Evolutionary conservation across 441 rosid genomes (phyloP), one percentile per base, ranked within the genome.

Genomic region (Erodium trifolium): DNA sequence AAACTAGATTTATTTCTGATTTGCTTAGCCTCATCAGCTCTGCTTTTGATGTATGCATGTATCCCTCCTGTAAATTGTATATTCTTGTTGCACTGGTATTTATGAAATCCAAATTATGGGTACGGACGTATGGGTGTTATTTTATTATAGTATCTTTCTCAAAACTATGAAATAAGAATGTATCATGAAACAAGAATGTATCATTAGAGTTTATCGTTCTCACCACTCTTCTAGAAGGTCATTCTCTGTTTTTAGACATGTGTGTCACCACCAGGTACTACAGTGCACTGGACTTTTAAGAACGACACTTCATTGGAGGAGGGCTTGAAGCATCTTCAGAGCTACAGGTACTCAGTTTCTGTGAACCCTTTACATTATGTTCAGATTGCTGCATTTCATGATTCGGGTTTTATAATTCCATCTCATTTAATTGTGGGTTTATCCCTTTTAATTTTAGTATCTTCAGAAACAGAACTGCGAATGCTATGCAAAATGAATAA

Each of bases 41-140:
- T 43, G 49, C 63, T 62, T 72, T 45, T 67, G 67, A 62, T 67
- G 64, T 7, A 45, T 63, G 5, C 5, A 34, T 34, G 65, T 57
- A 18, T 63, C 63, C 67, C 53, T 66, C 13, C 66, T 63, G 66
- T 63, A 63, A 23, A 9, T 63, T 23, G 14, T 63, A 13, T 63
- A 63, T 12, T 63, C 3, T 11, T 31, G 37, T 14, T 8, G 11
- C 62, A 57, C 9, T 57, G 63, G 29, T 19, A 18, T 57, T 19
- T 8, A 31, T 59, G 43, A 39, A 71, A 53, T 39, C 4, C 27
- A 57, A 57, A 18, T 19, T 57, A 18, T 57, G 63, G 27, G 4
- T 55, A 14, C 62, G 16, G 4, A 1, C 4, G 0, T 34, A 34
- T 34, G 37, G 37, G 4, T 34, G n/a, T 16, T 16, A 6, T 17